Percentiles rank a stretch among this genome's conserved stretches.
phyloP scores from a whole-genome alignment of 768 basidiomycete genomes.

The Calocybe cyanea region DNA sequence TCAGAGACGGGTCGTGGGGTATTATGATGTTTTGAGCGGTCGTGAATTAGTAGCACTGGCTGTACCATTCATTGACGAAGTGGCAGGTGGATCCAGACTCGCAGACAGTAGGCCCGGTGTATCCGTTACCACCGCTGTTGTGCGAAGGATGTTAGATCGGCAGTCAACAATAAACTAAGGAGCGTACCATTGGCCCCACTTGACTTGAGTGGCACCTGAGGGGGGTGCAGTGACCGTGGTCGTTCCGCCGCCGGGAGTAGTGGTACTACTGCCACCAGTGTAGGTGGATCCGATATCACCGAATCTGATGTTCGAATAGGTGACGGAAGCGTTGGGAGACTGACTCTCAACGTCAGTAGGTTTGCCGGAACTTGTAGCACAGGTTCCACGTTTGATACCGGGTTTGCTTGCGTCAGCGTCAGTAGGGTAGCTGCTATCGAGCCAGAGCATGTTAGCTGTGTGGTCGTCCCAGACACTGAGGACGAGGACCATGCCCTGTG shows the following conservation, averaged over 20 bases:
- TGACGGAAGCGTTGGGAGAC: conserved; percentile 38
- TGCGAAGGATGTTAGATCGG: background rate
- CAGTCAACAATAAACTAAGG: background rate
- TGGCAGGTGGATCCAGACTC: conserved; percentile 25
- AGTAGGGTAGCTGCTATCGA: conserved; percentile 48
- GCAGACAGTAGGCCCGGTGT: conserved; percentile 27
- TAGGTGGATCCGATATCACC: conserved; percentile 35
- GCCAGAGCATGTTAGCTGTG: conserved; percentile 53
- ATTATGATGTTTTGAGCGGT: background rate
- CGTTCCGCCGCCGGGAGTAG: conserved; percentile 18
- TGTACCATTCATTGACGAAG: conserved; percentile 27
- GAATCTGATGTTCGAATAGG: conserved; percentile 53
- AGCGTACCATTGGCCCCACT: conserved; percentile 35
- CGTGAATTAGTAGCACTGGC: conserved; percentile 25
- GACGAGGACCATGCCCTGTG: conserved; percentile 44
- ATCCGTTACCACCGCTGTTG: conserved; percentile 25
- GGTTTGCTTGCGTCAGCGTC: conserved; percentile 28
- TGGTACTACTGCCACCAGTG: conserved; percentile 7
- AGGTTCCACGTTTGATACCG: conserved; percentile 49
- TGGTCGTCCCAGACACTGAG: conserved; percentile 55
- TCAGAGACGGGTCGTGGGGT: no score
- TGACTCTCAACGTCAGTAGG: conserved; percentile 41
- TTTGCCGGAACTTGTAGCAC: conserved; percentile 43
- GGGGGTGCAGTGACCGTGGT: conserved; percentile 6
- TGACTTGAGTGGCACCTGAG: conserved; percentile 26